Percentiles rank a stretch among this genome's conserved stretches.
Conservation (phyloP, 2,329 filamentous ascomycete species). For the Sclerotinia subarctica region DNA sequence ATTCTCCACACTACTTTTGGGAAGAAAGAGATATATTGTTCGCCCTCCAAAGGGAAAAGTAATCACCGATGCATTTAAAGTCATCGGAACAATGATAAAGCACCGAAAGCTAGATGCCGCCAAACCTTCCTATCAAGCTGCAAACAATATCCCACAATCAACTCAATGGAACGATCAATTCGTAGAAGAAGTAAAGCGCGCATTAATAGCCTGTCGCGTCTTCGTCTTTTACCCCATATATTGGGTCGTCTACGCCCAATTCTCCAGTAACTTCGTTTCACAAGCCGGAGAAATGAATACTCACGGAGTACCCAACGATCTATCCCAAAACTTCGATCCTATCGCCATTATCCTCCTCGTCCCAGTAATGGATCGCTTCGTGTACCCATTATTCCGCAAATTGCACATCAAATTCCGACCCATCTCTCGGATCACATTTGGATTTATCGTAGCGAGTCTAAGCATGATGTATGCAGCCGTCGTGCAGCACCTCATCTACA, state of each 20-base stretch:
- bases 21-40: conserved; percentile 55
- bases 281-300: conserved; percentile 55
- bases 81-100: conserved; percentile 53
- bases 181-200: conserved; percentile 47
- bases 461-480: conserved; percentile 19
- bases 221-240: conserved; percentile 61
- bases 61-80: conserved; percentile 63
- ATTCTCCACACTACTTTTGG: conserved; percentile 48
- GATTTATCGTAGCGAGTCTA: conserved; percentile 49
- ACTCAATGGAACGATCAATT: conserved; percentile 47
- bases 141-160: neutral
- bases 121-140: conserved; percentile 62
- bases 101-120: conserved; percentile 50
- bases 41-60: conserved; percentile 58
- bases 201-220: conserved; percentile 54
- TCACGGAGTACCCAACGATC: conserved; percentile 56
- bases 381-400: conserved; percentile 57
- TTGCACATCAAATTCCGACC: conserved; percentile 56
- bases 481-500: conserved; percentile 51
- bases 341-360: conserved; percentile 57
- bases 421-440: conserved; percentile 56
- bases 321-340: conserved; percentile 58
- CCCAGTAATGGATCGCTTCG: conserved; percentile 49
- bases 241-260: conserved; percentile 43
- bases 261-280: conserved; percentile 57